Evolutionary conservation across 768 basidiomycete species (phyloP), one percentile per base, ranked within the genome.

Genomic region (Pulveroboletus sp.): DNA sequence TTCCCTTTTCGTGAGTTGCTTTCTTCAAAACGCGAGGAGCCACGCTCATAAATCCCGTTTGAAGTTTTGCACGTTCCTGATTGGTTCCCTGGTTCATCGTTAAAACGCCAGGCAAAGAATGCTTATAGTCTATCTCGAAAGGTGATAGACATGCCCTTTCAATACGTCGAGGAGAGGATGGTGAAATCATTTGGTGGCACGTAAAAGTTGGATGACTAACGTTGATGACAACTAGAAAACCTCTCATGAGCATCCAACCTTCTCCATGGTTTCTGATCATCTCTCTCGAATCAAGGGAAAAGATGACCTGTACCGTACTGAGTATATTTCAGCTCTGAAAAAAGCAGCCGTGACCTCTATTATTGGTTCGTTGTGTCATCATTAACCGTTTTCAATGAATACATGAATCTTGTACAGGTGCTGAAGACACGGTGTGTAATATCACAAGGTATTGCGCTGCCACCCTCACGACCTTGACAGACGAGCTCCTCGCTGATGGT

Each of bases 31-130:
- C 6, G 23, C 16, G 6, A 7, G 1, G 58, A 40, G 59, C 60
- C 25, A 17, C 17, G 17, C 31, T 34, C 25, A 40, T 19, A 5
- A 27, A 14, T 32, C 13, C 11, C 14, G 8, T 33, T 25, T 29
- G 16, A 43, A 64, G 62, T 65, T 21, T 55, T 59, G 43, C 27
- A 59, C 21, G 24, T 60, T 10, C 62, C 62, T 3, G 50, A 56
- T 5, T 65, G 57, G 61, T 50, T 56, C 6, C 58, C 62, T 6
- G 53, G 53, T 2, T 40, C 50, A 5, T 37, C 23, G 2, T 13
- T 51, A 24, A 51, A 55, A 29, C 35, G 16, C 9, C 35, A 47
- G 34, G 41, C 50, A 9, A 39, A 17, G 0, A 14, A 25, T 13
- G 25, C 53, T 14, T 32, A 25, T 24, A 21, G 23, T 11, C 16